Base-by-base conservation (phyloP, 306 rosid species). In the Cucurbita moschata region DNA sequence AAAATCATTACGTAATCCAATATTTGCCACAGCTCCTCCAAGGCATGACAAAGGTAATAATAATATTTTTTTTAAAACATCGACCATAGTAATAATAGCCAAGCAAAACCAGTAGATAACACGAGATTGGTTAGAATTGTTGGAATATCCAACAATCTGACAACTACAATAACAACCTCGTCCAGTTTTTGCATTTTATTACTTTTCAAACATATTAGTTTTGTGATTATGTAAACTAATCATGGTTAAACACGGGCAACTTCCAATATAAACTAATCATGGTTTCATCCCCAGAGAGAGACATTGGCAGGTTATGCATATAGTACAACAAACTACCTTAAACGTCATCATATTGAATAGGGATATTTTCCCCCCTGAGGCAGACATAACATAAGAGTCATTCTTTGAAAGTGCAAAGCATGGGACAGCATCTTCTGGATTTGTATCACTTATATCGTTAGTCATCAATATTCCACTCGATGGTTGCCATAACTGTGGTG, bases 261-360 rank as follows among this genome's bases (percentile, higher is more conserved):
- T 30, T 52, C 72, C 40, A 46, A 46, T 12, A 46, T 19, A 43
- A 43, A 10, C 5, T 10, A 1, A 1, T 42, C 46, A 7, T 7
- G 1, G 46, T 42, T 7, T 42, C 42, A 66, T n/a, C 10, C 66
- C 8, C 30, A 38, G 16, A 23, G 39, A 23, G n/a, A 72, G 50
- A 21, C 11, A 54, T 5, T 52, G 64, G 57, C 5, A 21, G 66
- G 68, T 79, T 26, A 76, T 47, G 54, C 21, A 73, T 53, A 19
- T 16, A 51, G 39, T 72, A 73, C 76, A 74, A 76, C 18, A 26
- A 68, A 38, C 70, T 86, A 88, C 99, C 99, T 88, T 91, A 86
- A 95, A 95, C 19, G 99, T 95, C 99, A 95, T 95, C 99, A 95
- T 95, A 82, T 95, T 95, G 89, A 95, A 95, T 47, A 95, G 82